These are phyloP conservation scores for Beauveria asiatica DNA, from an alignment of 2,329 filamentous ascomycete genomes.

Conservation along the genomic window DNA sequence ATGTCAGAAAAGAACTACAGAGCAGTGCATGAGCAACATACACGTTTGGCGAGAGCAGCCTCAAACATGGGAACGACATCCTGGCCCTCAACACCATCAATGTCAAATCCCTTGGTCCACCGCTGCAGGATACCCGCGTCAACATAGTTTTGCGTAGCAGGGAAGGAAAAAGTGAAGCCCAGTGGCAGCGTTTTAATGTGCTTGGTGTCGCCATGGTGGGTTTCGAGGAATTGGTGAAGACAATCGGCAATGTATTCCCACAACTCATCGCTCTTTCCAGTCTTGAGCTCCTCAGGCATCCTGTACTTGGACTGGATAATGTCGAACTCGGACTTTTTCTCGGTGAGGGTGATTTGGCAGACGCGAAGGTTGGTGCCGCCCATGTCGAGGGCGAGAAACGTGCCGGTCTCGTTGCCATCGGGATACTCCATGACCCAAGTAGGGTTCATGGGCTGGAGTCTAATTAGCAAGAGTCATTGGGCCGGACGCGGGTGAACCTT, in stretches of 20 bases:
- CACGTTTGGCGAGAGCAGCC: constrained; percentile 56
- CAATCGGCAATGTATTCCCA: constrained; percentile 96
- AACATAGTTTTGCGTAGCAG: constrained; percentile 86
- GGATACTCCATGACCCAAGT: constrained; percentile 93
- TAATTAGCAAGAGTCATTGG: constrained; percentile 15
- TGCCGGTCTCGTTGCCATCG: constrained; percentile 78
- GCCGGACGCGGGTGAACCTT: background rate
- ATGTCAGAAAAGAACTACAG: background rate
- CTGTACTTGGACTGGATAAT: constrained; percentile 95
- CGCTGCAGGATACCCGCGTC: constrained; percentile 87
- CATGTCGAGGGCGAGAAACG: constrained; percentile 86
- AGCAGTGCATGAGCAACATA: constrained; percentile 16
- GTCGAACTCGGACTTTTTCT: constrained; percentile 83
- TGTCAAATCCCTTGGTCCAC: constrained; percentile 98
- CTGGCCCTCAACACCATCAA: constrained; percentile 79
- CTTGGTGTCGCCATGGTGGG: constrained; percentile 62
- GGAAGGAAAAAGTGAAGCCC: constrained; percentile 95
- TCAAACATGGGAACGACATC: constrained; percentile 89
- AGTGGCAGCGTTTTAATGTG: constrained; percentile 62
- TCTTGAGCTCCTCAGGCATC: constrained; percentile 89
- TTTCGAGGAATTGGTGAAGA: constrained; percentile 80
- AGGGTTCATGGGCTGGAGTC: constrained; percentile 80
- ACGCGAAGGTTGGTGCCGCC: constrained; percentile 93
- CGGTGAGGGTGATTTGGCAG: constrained; percentile 82
- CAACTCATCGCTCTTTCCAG: constrained; percentile 71